phyloP scores from a whole-genome alignment of 1,139 yeast species.

The Kurtzmaniella quercitrusa region DNA sequence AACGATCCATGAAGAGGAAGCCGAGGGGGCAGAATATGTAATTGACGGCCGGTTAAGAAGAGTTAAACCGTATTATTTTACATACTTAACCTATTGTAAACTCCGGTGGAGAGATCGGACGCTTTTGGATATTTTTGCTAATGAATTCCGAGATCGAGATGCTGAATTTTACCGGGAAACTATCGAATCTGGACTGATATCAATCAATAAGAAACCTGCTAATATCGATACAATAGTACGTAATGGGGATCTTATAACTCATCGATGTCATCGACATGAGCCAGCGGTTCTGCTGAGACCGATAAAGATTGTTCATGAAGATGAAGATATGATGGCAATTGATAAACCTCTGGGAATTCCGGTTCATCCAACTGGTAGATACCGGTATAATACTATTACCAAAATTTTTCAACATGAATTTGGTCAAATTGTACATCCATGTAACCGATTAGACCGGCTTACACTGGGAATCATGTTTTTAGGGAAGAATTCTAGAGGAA shows the following conservation, averaged over 20 bases:
- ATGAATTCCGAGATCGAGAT: conserved; percentile 81
- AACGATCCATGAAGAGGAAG: conserved; percentile 52
- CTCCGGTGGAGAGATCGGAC: conserved; percentile 84
- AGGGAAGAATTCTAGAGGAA: conserved; percentile 79
- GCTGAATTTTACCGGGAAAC: conserved; percentile 65
- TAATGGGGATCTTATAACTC: conserved; percentile 84
- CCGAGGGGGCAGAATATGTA: conserved; percentile 47
- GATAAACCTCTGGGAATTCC: conserved; percentile 96
- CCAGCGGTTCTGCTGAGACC: conserved; percentile 78
- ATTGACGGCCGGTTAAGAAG: conserved; percentile 63
- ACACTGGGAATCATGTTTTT: conserved; percentile 95
- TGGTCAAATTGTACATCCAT: conserved; percentile 71
- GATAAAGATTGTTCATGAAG: conserved; percentile 71
- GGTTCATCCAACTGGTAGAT: conserved; percentile 95
- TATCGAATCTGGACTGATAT: conserved; percentile 69
- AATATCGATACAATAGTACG: conserved; percentile 59
- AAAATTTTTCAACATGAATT: conserved; percentile 69
- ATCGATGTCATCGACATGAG: conserved; percentile 84
- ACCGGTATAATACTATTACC: conserved; percentile 82
- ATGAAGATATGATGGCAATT: conserved; percentile 75
- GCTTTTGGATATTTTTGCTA: conserved; percentile 71
- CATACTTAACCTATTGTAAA: conserved; percentile 88
- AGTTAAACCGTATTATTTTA: conserved; percentile 82
- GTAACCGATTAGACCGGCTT: conserved; percentile 84
- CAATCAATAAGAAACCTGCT: conserved; percentile 65